Evolutionary conservation across 345 rosid genomes (phyloP), one percentile per base, ranked within the genome.

Genomic region (Zanthoxylum bungeanum): DNA sequence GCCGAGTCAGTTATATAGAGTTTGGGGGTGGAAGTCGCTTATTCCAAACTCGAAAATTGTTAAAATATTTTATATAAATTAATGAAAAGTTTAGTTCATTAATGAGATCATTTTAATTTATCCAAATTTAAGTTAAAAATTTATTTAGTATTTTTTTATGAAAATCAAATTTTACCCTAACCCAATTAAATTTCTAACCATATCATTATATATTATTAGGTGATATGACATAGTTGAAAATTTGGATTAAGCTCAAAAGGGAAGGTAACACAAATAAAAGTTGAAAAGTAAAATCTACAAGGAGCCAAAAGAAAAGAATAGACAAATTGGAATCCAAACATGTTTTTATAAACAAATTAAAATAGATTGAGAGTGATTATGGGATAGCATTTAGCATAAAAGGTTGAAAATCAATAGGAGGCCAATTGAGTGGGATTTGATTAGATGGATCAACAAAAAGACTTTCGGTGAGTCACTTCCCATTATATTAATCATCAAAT

Each of bases 381-480:
- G 36, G n/a, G 4, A 57, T 28, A 30, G 36, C n/a, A 7, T 14
- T n/a, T 5, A 57, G n/a, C 9, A 57, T 57, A 16, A 4, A 53
- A 31, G 31, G 14, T 53, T 53, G 61, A 57, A 30, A 3, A 57
- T 1, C 19, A 30, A 30, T 2, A 31, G 22, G n/a, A 24, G 30
- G 33, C 60, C 62, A 31, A 58, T 31, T 58, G 62, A 58, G 62
- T 58, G 17, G 40, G 62, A 31, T 58, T 39, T 31, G 62, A 58
- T 58, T 58, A 31, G 62, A 58, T 58, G 39, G 39, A 31, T 58
- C 24, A 31, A 36, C 7, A 58, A n/a, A 22, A 30, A 31, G 3
- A 58, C 62, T 58, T 58, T 58, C 62, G 62, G 62, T 31, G 62
- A 31, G 22, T 31, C 62, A 58, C n/a, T 57, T 30, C 10, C 60